These are phyloP conservation scores for Rheum nobile DNA, from an alignment of 148 eudicot species.

Conservation along the genomic window DNA sequence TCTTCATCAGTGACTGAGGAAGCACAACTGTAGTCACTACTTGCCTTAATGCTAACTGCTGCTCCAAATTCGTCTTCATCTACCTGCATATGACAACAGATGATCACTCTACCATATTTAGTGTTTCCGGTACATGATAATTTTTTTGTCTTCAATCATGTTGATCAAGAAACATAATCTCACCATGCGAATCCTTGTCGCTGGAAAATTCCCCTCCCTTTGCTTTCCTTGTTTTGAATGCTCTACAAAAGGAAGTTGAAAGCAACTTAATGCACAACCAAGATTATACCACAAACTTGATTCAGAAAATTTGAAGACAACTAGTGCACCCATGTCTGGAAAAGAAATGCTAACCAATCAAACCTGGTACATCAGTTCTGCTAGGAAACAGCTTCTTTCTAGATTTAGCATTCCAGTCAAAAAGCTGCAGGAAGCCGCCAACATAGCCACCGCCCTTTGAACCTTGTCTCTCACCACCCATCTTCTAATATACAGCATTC, in stretches of 20 bases:
- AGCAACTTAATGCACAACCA: not conserved
- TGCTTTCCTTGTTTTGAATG: slow-evolving; percentile 61
- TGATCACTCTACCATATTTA: not conserved
- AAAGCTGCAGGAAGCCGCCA: slow-evolving; percentile 87
- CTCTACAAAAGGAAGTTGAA: slow-evolving; percentile 24
- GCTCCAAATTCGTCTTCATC: slow-evolving; percentile 58
- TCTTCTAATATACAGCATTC: slow-evolving; percentile 17
- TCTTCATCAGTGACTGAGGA: slow-evolving; percentile 89
- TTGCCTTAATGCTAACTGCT: slow-evolving; percentile 44
- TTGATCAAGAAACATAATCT: not conserved
- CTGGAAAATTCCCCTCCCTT: slow-evolving; percentile 53
- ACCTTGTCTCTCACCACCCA: slow-evolving; percentile 66
- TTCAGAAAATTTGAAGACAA: not conserved
- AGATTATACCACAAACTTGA: not conserved
- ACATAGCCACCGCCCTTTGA: slow-evolving; percentile 73
- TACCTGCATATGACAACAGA: slow-evolving; percentile 24
- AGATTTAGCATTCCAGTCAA: slow-evolving; percentile 97
- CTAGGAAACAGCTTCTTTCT: slow-evolving; percentile 78
- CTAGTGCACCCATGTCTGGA: not conserved
- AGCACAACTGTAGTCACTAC: slow-evolving; percentile 77
- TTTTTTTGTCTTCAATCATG: not conserved
- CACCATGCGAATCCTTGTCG: slow-evolving; percentile 47
- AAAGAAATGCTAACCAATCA: slow-evolving; percentile 2
- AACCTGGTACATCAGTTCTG: slow-evolving; percentile 71
- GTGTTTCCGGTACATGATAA: not conserved